These are phyloP conservation scores for Neurospora discreta DNA, from an alignment of 495 filamentous ascomycete genomes.

Conservation along the genomic window DNA sequence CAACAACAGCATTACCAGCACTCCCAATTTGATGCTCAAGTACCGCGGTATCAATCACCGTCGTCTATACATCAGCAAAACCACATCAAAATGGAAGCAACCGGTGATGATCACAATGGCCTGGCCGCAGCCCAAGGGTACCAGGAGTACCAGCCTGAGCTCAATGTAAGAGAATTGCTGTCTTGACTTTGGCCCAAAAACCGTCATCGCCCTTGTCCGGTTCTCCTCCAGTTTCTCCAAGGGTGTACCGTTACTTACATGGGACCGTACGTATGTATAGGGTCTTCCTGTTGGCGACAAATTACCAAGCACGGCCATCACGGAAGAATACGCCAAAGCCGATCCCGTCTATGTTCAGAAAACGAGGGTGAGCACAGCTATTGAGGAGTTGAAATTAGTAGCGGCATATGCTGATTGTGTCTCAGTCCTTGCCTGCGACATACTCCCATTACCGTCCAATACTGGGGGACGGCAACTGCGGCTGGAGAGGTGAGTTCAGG, in stretches of 20 bases:
- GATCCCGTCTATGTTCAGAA: slow-evolving; percentile 78
- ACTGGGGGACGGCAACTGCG: slow-evolving; percentile 90
- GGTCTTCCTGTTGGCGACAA: slow-evolving; percentile 73
- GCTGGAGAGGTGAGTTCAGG: slow-evolving; percentile 77
- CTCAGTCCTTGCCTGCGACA: slow-evolving; percentile 65
- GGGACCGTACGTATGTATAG: slow-evolving; percentile 31
- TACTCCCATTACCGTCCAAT: slow-evolving; percentile 82
- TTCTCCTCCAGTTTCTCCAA: not conserved
- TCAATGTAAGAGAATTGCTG: slow-evolving; percentile 39
- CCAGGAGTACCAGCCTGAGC: slow-evolving; percentile 52
- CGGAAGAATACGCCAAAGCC: slow-evolving; percentile 81
- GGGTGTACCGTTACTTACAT: slow-evolving; percentile 6
- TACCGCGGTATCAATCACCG: slow-evolving; percentile 5
- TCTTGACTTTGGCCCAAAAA: not conserved
- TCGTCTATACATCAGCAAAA: slow-evolving; percentile 3
- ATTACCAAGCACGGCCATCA: slow-evolving; percentile 65
- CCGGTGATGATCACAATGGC: slow-evolving; percentile 32
- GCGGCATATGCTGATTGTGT: slow-evolving; percentile 9
- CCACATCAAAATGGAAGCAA: slow-evolving; percentile 30
- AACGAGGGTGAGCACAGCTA: slow-evolving; percentile 54
- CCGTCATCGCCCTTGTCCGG: not conserved
- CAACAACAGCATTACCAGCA: slow-evolving; percentile 17
- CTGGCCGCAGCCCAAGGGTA: slow-evolving; percentile 41
- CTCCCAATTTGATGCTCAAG: slow-evolving; percentile 10
- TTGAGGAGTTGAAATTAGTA: not conserved